Percentiles rank a stretch among this genome's conserved stretches.
phyloP scores from a whole-genome alignment of 805 yeast genomes.

The Metschnikowia continentalis region DNA sequence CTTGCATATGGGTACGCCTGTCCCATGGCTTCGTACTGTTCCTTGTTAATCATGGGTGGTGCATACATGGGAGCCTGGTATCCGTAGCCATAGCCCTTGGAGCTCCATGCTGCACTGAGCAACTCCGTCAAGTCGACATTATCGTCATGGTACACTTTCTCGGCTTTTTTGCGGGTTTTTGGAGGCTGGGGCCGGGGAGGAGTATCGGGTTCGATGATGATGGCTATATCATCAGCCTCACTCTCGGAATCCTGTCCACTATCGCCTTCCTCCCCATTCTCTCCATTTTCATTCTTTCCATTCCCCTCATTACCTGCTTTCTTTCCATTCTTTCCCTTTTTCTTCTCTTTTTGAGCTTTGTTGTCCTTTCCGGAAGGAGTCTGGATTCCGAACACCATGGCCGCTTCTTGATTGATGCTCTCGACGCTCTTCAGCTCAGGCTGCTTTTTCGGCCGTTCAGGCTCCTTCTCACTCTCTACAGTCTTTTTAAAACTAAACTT shows the following conservation, averaged over 20 bases:
- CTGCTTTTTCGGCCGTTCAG: not conserved
- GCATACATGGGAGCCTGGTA: not conserved
- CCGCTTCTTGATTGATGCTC: constrained; percentile 32
- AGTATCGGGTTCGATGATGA: constrained; percentile 32
- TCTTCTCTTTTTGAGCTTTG: not conserved
- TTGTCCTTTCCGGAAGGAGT: constrained; percentile 14
- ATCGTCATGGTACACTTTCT: constrained; percentile 11
- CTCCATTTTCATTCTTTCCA: not conserved
- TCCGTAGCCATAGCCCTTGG: constrained; percentile 3
- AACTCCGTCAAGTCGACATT: constrained; percentile 9
- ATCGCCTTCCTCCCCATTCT: not conserved
- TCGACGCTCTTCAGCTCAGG: not conserved
- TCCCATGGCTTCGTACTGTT: not conserved
- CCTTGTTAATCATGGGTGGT: not conserved
- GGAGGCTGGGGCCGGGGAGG: not conserved
- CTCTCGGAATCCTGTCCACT: constrained; percentile 21
- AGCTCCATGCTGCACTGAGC: constrained; percentile 7
- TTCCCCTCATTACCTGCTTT: too few relatives aligned
- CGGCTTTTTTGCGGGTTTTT: constrained; percentile 3
- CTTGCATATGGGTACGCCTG: constrained; percentile 3
- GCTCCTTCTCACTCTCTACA: constrained; percentile 16
- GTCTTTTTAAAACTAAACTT: constrained; percentile 46
- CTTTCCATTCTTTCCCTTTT: not conserved
- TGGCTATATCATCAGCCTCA: constrained; percentile 29
- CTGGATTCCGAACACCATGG: constrained; percentile 43